Base-by-base conservation (phyloP, 257 asterid species). In the Rehmannia glutinosa region DNA sequence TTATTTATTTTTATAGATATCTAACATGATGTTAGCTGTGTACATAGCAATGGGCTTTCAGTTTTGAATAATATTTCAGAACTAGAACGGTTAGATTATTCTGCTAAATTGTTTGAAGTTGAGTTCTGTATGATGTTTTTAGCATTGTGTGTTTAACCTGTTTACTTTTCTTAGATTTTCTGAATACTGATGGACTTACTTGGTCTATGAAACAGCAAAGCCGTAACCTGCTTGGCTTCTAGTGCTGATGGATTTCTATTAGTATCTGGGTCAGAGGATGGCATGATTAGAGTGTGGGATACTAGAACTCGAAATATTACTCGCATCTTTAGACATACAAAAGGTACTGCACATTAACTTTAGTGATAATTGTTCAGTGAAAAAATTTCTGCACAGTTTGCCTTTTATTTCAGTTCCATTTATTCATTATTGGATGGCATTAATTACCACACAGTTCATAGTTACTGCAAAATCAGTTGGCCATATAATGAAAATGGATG, bases 241-340 rank as follows among this genome's bases (percentile, higher is more conserved):
- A 85, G 91, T 68, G 81, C 74, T 70, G 95, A 88, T 70, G 96
- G 97, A 21, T 68, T 38, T 49, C 78, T 86, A 45, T 77, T 94
- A 74, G 81, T 84, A 43, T 88, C 96, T 78, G 97, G 96, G 64
- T 87, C 97, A 49, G 96, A 91, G 76, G 96, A 94, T 81, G 99
- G 97, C 64, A 80, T 84, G 88, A 65, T 93, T 70, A 86, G 96
- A 73, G 87, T 91, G 63, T 93, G 96, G 97, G 87, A 93, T 73
- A 85, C 96, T 27, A 84, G 77, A 75, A 82, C 83, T 43, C 77
- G 78, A 62, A 91, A 79, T 74, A 87, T 85, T 30, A 45, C 53
- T 70, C 99, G 93, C 3, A 77, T 78, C 58, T 78, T 87, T 38
- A 85, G 79, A 74, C 95, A 88, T 52, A 72, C 93, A 39, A 91